Evolutionary conservation across 2,329 filamentous ascomycete genomes (phyloP), one percentile per base, ranked within the genome.

Genomic region (Dichotomopilus funicola): DNA sequence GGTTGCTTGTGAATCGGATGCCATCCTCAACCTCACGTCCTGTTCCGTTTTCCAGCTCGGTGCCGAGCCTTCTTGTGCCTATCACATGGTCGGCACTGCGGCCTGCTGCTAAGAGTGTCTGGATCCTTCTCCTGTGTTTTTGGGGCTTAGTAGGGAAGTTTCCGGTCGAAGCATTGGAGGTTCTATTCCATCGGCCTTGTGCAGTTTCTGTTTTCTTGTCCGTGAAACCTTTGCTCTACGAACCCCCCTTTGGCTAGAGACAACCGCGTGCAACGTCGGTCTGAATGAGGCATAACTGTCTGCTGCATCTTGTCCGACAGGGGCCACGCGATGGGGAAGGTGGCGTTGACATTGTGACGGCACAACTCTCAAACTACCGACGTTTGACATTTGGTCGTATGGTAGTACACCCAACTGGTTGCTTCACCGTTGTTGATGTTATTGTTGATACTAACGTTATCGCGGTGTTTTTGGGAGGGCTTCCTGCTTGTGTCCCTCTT

Each of bases 1-100:
- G 35, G n/a, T 45, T 46, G 49, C 41, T 57, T 34, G 37, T 56
- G 54, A 59, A 59, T 63, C 61, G 60, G 61, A 56, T 61, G 54
- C 34, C 27, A 41, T 52, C 49, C 51, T 37, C 46, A 42, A 36
- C 43, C 38, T 40, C 41, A 35, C 31, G 11, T 41, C 52, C 38
- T 42, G 47, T 50, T 53, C 49, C 45, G 40, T 43, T 56, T 45
- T 27, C 33, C 56, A 49, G 49, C 54, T 59, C 59, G 59, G 59
- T 56, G 51, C 59, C 59, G 58, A 58, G 51, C 45, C 27, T 19
- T 13, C 13, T 37, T 46, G 43, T 35, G 12, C 10, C 40, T 42
- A 27, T 27, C 19, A 27, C 19, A 27, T 27, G 19, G 19, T 27
- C 19, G 19, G 19, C 19, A 27, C 19, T 27, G 12, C 33, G 19